Conservation (phyloP, 257 asterid species). For the Craterostigma plantagineum region DNA sequence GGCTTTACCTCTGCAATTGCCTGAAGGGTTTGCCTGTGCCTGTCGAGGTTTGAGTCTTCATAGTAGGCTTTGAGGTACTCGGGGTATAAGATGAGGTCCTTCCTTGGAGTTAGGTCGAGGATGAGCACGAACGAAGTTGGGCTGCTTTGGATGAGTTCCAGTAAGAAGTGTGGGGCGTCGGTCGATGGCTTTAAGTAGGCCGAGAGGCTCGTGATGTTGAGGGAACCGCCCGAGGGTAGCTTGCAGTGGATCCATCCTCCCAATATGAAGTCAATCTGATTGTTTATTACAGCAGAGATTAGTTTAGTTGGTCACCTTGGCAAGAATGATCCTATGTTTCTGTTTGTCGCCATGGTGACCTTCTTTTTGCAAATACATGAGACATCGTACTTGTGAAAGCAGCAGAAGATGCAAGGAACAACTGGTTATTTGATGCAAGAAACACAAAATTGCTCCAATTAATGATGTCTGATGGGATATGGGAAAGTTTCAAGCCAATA, state of each 20-base stretch:
- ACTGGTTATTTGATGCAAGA: too few species aligned
- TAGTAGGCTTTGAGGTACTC: conserved; percentile 62
- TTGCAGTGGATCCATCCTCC: conserved; percentile 78
- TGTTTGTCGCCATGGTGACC: too few species aligned
- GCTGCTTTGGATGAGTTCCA: conserved; percentile 53
- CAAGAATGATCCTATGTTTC: too few species aligned
- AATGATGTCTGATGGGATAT: too few species aligned
- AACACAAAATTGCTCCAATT: too few species aligned
- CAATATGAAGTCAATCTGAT: conserved; percentile 67
- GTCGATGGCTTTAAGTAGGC: conserved; percentile 49
- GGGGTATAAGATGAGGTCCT: conserved; percentile 42
- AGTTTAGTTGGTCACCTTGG: not conserved
- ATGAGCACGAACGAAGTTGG: conserved; percentile 53
- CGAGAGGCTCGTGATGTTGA: conserved; percentile 62
- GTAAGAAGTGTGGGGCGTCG: conserved; percentile 69
- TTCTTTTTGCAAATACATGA: too few species aligned
- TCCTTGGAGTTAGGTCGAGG: conserved; percentile 62
- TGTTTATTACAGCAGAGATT: not conserved
- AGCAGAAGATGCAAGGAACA: too few species aligned
- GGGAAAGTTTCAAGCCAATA: too few species aligned
- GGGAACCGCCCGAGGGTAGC: conserved; percentile 59
- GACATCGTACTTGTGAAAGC: too few species aligned
- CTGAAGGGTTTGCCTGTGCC: conserved; percentile 40
- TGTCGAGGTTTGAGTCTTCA: conserved; percentile 60
- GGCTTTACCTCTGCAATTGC: conserved; percentile 38